These are phyloP conservation scores for Auriscalpium orientale DNA, from an alignment of 768 basidiomycete genomes.

Conservation along the genomic window DNA sequence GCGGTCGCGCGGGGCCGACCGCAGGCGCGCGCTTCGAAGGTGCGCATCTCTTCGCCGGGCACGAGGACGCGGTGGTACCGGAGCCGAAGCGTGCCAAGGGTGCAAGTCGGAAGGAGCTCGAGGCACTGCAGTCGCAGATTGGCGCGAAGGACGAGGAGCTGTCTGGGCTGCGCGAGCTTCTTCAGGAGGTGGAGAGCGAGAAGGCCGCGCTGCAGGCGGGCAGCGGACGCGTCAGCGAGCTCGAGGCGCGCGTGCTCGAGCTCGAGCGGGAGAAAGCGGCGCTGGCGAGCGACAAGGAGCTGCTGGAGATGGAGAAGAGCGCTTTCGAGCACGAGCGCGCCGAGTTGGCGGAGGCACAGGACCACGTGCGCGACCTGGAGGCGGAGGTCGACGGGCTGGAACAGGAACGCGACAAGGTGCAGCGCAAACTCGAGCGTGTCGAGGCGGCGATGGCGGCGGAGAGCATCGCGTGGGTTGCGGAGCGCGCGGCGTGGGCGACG, in stretches of 20 bases:
- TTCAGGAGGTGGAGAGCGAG: slow-evolving; percentile 53
- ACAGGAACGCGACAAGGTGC: slow-evolving; percentile 28
- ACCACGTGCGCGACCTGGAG: slow-evolving; percentile 28
- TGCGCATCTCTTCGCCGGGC: slow-evolving; percentile 79
- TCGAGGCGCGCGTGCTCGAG: slow-evolving; percentile 45
- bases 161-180: slow-evolving; percentile 50
- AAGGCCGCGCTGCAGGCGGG: slow-evolving; percentile 58
- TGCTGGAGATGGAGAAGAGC: slow-evolving; percentile 35
- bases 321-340: slow-evolving; percentile 39
- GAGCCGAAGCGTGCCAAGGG: slow-evolving; percentile 31
- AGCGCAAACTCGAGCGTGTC: background rate
- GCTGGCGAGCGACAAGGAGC: slow-evolving; percentile 47
- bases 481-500: background rate
- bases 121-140: slow-evolving; percentile 56
- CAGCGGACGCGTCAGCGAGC: background rate
- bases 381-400: slow-evolving; percentile 46
- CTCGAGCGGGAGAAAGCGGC: slow-evolving; percentile 51
- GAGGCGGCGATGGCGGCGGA: background rate
- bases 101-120: slow-evolving; percentile 37
- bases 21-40: slow-evolving; percentile 66
- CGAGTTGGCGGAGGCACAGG: slow-evolving; percentile 37
- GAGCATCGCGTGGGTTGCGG: slow-evolving; percentile 1
- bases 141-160: slow-evolving; percentile 46
- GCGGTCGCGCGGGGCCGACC: slow-evolving; percentile 27
- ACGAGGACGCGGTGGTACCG: slow-evolving; percentile 60